Evolutionary conservation across 1,284 basidiomycete species (phyloP), one percentile per base, ranked within the genome.

Genomic region (Cryptococcus neoformans): DNA sequence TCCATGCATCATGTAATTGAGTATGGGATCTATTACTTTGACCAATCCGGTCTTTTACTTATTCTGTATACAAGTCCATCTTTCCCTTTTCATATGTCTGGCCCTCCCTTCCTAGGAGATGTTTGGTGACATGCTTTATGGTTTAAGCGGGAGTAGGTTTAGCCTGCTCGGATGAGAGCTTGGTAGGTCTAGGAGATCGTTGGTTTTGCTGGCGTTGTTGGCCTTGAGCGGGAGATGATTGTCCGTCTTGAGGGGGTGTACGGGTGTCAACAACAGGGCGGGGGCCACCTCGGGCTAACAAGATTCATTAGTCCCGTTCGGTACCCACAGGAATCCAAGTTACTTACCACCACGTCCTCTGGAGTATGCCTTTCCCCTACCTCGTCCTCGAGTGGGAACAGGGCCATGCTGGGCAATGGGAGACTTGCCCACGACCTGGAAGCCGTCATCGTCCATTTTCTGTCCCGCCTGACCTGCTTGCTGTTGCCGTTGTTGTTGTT

Each of bases 391-490:
- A 12, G 21, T 3, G 21, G 21, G 21, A 21, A 21, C 21, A 21
- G 21, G 21, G 21, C 21, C 21, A 21, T 21, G 21, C 21, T 21
- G 21, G 21, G 21, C 21, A 21, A 3, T 21, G 21, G 21, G 21
- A 21, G 21, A 21, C 44, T 53, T 54, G 9, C 60, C 62, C 46
- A 69, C 69, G 47, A 66, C 56, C 56, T 70, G 69, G 62, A 75
- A 74, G 28, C 73, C 73, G 60, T 75, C 72, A 38, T 64, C 68
- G 54, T 73, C 73, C 6, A 34, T 37, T 39, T 50, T 36, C 48
- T 44, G 47, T 36, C 37, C 41, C 12, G 41, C 8, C n/a, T 54
- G 52, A 16, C 49, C 17, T 6, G 39, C 12, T 9, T 39, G 17
- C 37, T 54, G 37, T 37, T 45, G 54, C 6, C 12, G 34, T 35